Percentiles rank a stretch among this genome's conserved stretches.
Evolutionary conservation across 2,329 filamentous ascomycete species (phyloP).

Genomic region (Mollisia scopiformis): DNA sequence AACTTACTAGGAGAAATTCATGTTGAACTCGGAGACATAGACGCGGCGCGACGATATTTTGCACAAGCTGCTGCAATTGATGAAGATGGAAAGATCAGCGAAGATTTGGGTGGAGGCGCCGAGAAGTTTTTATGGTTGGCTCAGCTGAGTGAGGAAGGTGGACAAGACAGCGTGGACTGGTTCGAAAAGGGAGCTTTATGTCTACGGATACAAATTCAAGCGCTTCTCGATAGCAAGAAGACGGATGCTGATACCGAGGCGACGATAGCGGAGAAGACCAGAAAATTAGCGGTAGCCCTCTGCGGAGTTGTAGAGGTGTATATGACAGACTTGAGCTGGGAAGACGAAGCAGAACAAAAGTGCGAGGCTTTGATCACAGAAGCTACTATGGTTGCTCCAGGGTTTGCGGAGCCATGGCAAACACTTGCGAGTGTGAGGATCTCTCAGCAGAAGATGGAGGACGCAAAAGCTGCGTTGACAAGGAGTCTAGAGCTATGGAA

Average conservation of each 20-base stretch:
- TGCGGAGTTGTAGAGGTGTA: slow-evolving; percentile 96
- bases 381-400: slow-evolving; percentile 81
- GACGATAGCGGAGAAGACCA: slow-evolving; percentile 69
- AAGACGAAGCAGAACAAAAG: slow-evolving; percentile 83
- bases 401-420: slow-evolving; percentile 87
- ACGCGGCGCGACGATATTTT: slow-evolving; percentile 74
- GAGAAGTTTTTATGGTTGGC: slow-evolving; percentile 97
- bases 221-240: slow-evolving; percentile 55
- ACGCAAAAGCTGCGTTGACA: slow-evolving; percentile 77
- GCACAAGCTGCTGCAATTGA: slow-evolving; percentile 75
- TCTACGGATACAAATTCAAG: slow-evolving; percentile 72
- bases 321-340: slow-evolving; percentile 97
- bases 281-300: slow-evolving; percentile 85
- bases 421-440: slow-evolving; percentile 93
- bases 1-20: slow-evolving; percentile 41
- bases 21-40: slow-evolving; percentile 63
- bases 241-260: slow-evolving; percentile 43
- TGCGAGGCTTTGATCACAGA: slow-evolving; percentile 92
- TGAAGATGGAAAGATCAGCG: slow-evolving; percentile 70
- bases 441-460: slow-evolving; percentile 78
- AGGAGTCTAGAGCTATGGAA: slow-evolving; percentile 85
- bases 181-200: slow-evolving; percentile 72
- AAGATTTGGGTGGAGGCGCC: slow-evolving; percentile 76
- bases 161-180: slow-evolving; percentile 67
- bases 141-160: slow-evolving; percentile 78